These are phyloP conservation scores for Tolypocladium amazonense DNA, from an alignment of 2,329 filamentous ascomycete genomes.

Conservation along the genomic window DNA sequence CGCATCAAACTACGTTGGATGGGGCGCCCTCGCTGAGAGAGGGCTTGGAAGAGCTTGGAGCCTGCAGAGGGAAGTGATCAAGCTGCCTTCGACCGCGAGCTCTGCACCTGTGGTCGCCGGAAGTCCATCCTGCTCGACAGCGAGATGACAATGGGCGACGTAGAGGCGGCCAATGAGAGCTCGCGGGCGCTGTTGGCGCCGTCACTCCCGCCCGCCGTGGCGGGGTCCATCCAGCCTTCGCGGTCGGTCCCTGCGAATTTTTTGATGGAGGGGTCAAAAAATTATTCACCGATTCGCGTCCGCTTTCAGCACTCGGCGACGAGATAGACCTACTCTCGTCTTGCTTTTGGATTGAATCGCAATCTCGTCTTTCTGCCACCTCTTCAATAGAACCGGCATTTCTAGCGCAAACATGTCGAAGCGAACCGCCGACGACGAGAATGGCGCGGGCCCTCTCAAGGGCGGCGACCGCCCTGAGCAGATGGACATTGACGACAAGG, in stretches of 20 bases:
- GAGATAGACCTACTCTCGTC: neutral
- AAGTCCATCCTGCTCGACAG: no score
- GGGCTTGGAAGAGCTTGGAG: no score
- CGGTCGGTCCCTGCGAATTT: neutral
- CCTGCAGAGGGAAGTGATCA: no score
- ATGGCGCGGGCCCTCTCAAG: conserved; percentile 42
- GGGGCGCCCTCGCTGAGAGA: no score
- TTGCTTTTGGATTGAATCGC: no score
- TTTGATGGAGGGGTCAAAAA: conserved; percentile 5
- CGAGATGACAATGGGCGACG: no score
- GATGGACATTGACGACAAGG: conserved; percentile 55
- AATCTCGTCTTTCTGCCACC: neutral
- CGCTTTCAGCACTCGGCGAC: neutral
- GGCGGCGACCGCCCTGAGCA: conserved; percentile 50
- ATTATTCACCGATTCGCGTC: neutral
- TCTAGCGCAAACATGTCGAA: conserved; percentile 42
- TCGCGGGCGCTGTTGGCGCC: neutral
- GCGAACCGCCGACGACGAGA: conserved; percentile 40
- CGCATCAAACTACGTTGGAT: neutral
- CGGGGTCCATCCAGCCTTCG: neutral
- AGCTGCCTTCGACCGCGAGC: no score
- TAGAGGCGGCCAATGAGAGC: neutral
- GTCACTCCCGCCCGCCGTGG: neutral
- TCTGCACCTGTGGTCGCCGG: no score
- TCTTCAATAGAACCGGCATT: neutral